Percentiles rank a stretch among this genome's conserved stretches.
Evolutionary conservation across 371 early-diverging fungal genomes (phyloP).

Genomic region (Nematocida sp.): DNA sequence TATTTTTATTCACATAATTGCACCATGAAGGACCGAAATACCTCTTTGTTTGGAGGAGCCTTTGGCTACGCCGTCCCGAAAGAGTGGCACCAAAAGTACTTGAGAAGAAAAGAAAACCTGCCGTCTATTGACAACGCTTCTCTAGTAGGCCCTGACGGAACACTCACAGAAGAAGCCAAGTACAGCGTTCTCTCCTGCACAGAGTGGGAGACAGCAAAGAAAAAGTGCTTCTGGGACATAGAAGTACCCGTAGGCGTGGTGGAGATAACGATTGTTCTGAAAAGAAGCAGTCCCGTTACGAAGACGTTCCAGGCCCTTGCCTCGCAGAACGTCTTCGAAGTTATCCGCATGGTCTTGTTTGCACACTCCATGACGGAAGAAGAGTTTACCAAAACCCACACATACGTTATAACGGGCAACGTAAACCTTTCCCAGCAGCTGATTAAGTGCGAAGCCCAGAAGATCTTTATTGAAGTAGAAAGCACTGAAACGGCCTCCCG

Average conservation of each 20-base stretch:
- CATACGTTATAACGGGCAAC: background rate
- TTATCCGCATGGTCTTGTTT: constrained; percentile 30
- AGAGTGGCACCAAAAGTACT: constrained; percentile 16
- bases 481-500: background rate
- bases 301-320: constrained; percentile 15
- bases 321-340: constrained; percentile 2
- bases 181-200: constrained; percentile 26
- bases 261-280: background rate
- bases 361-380: constrained; percentile 10
- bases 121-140: background rate
- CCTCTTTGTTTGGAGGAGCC: too few species aligned
- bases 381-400: background rate
- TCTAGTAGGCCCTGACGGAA: background rate
- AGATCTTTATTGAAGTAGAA: constrained; percentile 4
- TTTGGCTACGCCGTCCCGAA: constrained; percentile 48
- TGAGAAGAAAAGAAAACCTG: background rate
- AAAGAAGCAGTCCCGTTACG: background rate
- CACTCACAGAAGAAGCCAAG: background rate
- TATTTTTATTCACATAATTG: too few species aligned
- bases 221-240: background rate
- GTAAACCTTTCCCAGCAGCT: background rate
- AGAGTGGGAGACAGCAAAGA: constrained; percentile 25
- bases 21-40: too few species aligned
- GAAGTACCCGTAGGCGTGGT: constrained; percentile 35
- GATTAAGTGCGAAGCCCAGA: constrained; percentile 9